These are phyloP conservation scores for Penicillium hesseltinei DNA, from an alignment of 2,329 filamentous ascomycete genomes.

Conservation along the genomic window DNA sequence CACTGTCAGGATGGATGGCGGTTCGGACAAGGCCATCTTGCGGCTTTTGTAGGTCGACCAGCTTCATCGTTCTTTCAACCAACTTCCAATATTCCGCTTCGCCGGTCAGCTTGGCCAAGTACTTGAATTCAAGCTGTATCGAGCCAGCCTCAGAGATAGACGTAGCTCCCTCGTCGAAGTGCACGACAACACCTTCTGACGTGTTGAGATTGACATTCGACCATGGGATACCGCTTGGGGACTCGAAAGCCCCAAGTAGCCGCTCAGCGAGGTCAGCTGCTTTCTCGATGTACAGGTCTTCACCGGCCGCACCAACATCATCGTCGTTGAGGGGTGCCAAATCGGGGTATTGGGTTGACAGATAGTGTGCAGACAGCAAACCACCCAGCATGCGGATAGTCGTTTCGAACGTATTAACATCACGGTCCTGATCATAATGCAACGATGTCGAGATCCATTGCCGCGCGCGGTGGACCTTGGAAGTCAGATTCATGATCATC, in stretches of 20 bases:
- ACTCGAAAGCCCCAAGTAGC: conserved; percentile 82
- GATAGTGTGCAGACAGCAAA: conserved; percentile 86
- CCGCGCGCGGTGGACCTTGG: conserved; percentile 75
- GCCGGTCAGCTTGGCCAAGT: conserved; percentile 89
- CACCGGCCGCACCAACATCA: conserved; percentile 69
- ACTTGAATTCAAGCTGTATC: conserved; percentile 94
- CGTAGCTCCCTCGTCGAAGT: conserved; percentile 80
- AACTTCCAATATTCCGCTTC: conserved; percentile 90
- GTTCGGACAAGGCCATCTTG: conserved; percentile 87
- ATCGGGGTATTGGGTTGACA: conserved; percentile 79
- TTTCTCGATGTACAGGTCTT: conserved; percentile 94
- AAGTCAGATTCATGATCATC: conserved; percentile 97
- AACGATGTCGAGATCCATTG: conserved; percentile 82
- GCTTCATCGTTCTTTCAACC: conserved; percentile 85
- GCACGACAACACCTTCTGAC: conserved; percentile 72
- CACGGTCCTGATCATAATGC: conserved; percentile 86
- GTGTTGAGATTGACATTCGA: conserved; percentile 86
- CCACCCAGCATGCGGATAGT: conserved; percentile 97
- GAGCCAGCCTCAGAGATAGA: conserved; percentile 93
- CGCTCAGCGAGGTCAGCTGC: conserved; percentile 89
- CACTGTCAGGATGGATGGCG: conserved; percentile 76
- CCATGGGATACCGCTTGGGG: conserved; percentile 79
- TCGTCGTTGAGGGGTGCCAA: conserved; percentile 72
- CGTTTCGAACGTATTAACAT: conserved; percentile 97
- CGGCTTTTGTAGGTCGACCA: conserved; percentile 77